Conservation (phyloP, 1,139 yeast genomes). For the Protomyces gravidus region DNA sequence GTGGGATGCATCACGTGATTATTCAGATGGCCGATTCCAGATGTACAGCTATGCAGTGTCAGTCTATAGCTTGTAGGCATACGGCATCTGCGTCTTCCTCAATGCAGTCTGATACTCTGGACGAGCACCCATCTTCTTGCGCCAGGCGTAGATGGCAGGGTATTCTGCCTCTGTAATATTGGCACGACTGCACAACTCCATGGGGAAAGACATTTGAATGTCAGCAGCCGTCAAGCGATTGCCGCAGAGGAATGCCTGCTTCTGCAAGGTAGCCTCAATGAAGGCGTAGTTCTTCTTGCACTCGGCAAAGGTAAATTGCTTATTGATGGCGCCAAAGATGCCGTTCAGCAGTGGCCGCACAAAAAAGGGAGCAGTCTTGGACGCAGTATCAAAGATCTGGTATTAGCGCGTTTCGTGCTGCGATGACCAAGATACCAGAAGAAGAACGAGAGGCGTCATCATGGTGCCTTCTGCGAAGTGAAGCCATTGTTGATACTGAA, state of each 20-base stretch:
- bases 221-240: constrained; percentile 58
- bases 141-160: constrained; percentile 26
- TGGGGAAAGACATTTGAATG: constrained; percentile 43
- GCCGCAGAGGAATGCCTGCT: constrained; percentile 54
- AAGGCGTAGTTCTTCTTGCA: constrained; percentile 35
- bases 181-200: constrained; percentile 30
- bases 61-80: not conserved
- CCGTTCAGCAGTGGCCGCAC: constrained; percentile 34
- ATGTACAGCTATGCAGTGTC: too few relatives aligned
- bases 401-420: too few relatives aligned
- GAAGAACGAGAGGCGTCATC: constrained; percentile 42
- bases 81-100: not conserved
- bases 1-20: too few relatives aligned
- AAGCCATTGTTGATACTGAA: constrained; percentile 48
- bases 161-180: constrained; percentile 1
- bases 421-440: not conserved
- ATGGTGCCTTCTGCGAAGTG: constrained; percentile 58
- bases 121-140: constrained; percentile 21
- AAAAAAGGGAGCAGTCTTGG: constrained; percentile 49
- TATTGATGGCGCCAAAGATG: constrained; percentile 11
- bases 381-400: constrained; percentile 17
- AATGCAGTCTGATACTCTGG: constrained; percentile 14
- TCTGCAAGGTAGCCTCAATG: constrained; percentile 46
- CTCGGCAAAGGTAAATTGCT: constrained; percentile 30
- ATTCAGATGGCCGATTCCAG: too few relatives aligned